Evolutionary conservation across 2,329 filamentous ascomycete genomes (phyloP).

Genomic region (Pezicula carpinea): DNA sequence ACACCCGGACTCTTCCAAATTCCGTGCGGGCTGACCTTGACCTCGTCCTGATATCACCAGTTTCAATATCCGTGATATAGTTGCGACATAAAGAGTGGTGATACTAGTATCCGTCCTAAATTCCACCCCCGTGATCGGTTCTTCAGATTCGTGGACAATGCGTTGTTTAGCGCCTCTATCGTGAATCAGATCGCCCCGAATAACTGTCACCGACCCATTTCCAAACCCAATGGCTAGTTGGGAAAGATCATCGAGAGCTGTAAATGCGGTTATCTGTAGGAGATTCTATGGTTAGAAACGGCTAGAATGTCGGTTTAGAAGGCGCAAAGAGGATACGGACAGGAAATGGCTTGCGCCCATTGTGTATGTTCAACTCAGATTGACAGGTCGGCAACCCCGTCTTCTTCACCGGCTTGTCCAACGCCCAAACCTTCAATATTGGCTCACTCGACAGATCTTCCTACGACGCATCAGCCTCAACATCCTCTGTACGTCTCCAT

Average conservation of each 20-base stretch:
- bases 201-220: slow-evolving; percentile 89
- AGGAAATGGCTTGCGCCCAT: slow-evolving; percentile 90
- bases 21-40: slow-evolving; percentile 82
- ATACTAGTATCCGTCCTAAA: slow-evolving; percentile 55
- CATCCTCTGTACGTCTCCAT: neutral
- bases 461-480: slow-evolving; percentile 35
- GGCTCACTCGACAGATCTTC: slow-evolving; percentile 88
- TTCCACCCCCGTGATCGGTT: slow-evolving; percentile 89
- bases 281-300: neutral
- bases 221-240: slow-evolving; percentile 95
- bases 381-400: slow-evolving; percentile 84
- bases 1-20: slow-evolving; percentile 85
- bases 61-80: slow-evolving; percentile 81
- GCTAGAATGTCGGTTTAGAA: neutral
- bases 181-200: slow-evolving; percentile 90
- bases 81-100: slow-evolving; percentile 87
- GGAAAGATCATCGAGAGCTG: slow-evolving; percentile 79
- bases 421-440: slow-evolving; percentile 91
- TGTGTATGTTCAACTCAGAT: slow-evolving; percentile 80
- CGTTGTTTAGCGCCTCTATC: slow-evolving; percentile 92
- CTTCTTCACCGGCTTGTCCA: slow-evolving; percentile 93
- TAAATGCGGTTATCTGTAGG: slow-evolving; percentile 74
- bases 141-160: slow-evolving; percentile 93
- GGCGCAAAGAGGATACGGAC: slow-evolving; percentile 41
- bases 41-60: slow-evolving; percentile 83